Conservation (phyloP, 306 rosid species). For the Clitoria ternatea region DNA sequence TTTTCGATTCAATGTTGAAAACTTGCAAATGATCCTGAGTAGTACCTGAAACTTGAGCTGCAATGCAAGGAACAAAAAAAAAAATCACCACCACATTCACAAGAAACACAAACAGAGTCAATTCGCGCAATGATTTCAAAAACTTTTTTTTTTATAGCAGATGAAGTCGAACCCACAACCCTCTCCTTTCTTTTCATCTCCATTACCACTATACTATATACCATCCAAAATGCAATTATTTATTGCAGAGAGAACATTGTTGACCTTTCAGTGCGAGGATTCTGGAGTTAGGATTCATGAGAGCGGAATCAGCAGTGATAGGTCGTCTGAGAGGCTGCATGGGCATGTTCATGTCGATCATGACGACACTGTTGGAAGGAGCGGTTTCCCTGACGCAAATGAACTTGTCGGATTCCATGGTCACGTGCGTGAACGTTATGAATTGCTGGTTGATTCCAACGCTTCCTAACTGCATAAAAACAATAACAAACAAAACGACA, state of each 20-base stretch:
- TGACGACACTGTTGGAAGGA: constrained; percentile 71
- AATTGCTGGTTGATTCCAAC: constrained; percentile 70
- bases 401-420: constrained; percentile 84
- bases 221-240: no score
- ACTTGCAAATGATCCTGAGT: constrained; percentile 86
- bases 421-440: constrained; percentile 73
- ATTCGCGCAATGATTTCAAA: no score
- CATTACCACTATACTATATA: no score
- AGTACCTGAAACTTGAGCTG: constrained; percentile 77
- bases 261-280: constrained; percentile 78
- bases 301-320: constrained; percentile 76
- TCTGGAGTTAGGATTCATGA: constrained; percentile 72
- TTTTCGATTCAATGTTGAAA: constrained; percentile 65
- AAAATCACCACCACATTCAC: neutral
- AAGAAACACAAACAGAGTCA: neutral
- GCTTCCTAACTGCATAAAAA: constrained; percentile 65
- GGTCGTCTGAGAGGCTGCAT: constrained; percentile 84
- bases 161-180: no score
- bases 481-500: no score
- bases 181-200: no score
- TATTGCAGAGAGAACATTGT: neutral
- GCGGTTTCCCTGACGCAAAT: constrained; percentile 79
- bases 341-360: constrained; percentile 72
- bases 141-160: no score
- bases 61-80: neutral